Percentiles rank a stretch among this genome's conserved stretches.
phyloP scores from a whole-genome alignment of 2,329 filamentous ascomycete genomes.

The Talaromyces sp. region DNA sequence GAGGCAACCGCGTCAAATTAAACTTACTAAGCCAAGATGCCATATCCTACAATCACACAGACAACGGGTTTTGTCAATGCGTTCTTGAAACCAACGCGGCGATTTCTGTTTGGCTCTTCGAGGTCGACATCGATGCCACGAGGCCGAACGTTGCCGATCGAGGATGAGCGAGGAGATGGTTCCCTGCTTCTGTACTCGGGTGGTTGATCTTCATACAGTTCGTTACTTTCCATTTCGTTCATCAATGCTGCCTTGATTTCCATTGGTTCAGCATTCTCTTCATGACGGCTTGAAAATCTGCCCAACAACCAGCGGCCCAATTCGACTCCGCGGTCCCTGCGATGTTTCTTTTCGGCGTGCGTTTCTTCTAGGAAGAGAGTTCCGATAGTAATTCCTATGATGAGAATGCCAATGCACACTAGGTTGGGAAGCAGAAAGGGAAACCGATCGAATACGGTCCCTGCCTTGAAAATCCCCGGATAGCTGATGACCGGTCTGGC shows the following conservation, averaged over 20 bases:
- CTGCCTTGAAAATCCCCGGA: conserved; percentile 66
- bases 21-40: conserved; percentile 89
- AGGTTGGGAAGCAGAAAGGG: conserved; percentile 90
- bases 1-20: conserved; percentile 44
- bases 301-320: conserved; percentile 66
- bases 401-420: conserved; percentile 77
- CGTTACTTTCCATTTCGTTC: conserved; percentile 58
- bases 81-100: conserved; percentile 47
- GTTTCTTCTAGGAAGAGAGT: conserved; percentile 92
- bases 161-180: conserved; percentile 50
- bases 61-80: conserved; percentile 83
- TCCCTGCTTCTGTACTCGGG: conserved; percentile 65
- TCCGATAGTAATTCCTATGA: conserved; percentile 72
- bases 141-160: conserved; percentile 29
- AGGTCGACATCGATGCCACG: conserved; percentile 39
- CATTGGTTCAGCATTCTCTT: conserved; percentile 24
- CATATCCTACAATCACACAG: conserved; percentile 83
- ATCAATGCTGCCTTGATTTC: conserved; percentile 18
- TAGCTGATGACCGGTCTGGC: conserved; percentile 83
- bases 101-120: conserved; percentile 39
- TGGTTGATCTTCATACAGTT: conserved; percentile 60
- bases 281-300: conserved; percentile 28
- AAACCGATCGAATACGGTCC: conserved; percentile 77
- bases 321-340: conserved; percentile 72
- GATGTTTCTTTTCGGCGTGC: conserved; percentile 74